Conservation (phyloP, 106 monocot species). For the Allium sativum region DNA sequence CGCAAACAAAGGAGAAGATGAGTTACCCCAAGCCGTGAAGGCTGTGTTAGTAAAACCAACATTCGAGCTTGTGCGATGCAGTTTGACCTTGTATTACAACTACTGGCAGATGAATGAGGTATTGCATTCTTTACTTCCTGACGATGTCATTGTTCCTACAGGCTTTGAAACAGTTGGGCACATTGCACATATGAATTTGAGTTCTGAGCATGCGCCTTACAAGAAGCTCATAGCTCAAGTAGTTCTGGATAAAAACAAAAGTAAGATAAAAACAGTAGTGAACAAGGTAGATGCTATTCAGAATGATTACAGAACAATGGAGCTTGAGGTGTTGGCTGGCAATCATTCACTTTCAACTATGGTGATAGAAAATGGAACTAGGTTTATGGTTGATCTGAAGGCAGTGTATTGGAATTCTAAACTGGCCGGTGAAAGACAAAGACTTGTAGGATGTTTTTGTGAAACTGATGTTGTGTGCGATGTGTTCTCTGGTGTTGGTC, state of each 20-base stretch:
- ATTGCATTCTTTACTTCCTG: slow-evolving; percentile 67
- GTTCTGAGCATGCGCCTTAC: slow-evolving; percentile 78
- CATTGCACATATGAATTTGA: slow-evolving; percentile 88
- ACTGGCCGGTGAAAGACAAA: slow-evolving; percentile 81
- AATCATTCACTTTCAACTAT: slow-evolving; percentile 85
- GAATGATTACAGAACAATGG: slow-evolving; percentile 91
- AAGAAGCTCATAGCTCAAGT: slow-evolving; percentile 92
- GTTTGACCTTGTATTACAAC: slow-evolving; percentile 67
- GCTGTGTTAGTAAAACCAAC: slow-evolving; percentile 24
- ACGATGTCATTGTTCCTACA: slow-evolving; percentile 51
- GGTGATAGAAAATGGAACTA: slow-evolving; percentile 71
- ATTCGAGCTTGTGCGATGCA: slow-evolving; percentile 65
- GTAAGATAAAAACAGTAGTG: slow-evolving; percentile 90
- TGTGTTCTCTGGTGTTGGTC: slow-evolving; percentile 93
- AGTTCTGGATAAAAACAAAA: slow-evolving; percentile 86
- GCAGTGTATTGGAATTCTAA: slow-evolving; percentile 97
- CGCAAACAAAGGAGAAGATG: slow-evolving; percentile 33
- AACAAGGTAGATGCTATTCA: slow-evolving; percentile 89
- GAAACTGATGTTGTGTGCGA: slow-evolving; percentile 79
- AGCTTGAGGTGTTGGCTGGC: slow-evolving; percentile 92
- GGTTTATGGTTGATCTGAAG: slow-evolving; percentile 79
- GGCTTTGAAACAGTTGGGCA: slow-evolving; percentile 96
- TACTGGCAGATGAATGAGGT: slow-evolving; percentile 97
- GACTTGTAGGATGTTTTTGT: slow-evolving; percentile 54
- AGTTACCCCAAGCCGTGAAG: slow-evolving; percentile 82